Base-by-base conservation (phyloP, 1,284 basidiomycete genomes). In the Microbotryomycetes sp. region DNA sequence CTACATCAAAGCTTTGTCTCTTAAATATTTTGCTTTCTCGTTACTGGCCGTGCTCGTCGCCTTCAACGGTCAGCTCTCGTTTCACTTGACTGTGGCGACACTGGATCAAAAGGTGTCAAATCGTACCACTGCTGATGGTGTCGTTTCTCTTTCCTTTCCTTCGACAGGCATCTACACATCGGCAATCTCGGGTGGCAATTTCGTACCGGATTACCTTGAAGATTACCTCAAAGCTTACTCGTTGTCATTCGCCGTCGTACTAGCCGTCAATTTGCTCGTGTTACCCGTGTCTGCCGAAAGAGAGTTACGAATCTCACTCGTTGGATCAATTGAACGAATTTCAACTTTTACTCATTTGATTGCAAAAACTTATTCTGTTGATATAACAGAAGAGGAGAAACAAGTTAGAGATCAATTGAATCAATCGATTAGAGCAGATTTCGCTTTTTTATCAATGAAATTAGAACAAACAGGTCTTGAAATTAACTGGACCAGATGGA, bases 341-440 rank as follows among this genome's bases (percentile, higher is more conserved):
- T 65, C 68, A 30, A 74, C 72, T 12, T 54, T 62, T 63, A 23
- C 59, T 58, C 70, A 72, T 57, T 64, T 76, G 15, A 62, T 75
- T 19, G 68, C 72, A 32, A 76, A 75, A 64, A 73, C 74, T 1
- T 77, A 77, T 60, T 63, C 69, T 4, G 57, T 76, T 53, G 73
- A 72, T 15, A 69, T 76, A 22, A 73, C 69, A 12, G 72, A 75
- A 23, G 76, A 77, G 29, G 76, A 77, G 62, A 66, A 65, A 29
- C 63, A 59, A 5, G 66, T 72, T 1, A 62, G 76, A 28, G 74
- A 77, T 23, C 68, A 68, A 5, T 65, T 77, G 9, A 66, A 63
- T n/a, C 66, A 72, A 51, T 70, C 71, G 6, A 75, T 77, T 46
- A 66, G 76, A 15, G 70, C 71, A 26, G 76, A 77, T 58, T 74